phyloP scores from a whole-genome alignment of 2,329 filamentous ascomycete genomes.

The Ophiocordyceps camponoti-rufipedis region DNA sequence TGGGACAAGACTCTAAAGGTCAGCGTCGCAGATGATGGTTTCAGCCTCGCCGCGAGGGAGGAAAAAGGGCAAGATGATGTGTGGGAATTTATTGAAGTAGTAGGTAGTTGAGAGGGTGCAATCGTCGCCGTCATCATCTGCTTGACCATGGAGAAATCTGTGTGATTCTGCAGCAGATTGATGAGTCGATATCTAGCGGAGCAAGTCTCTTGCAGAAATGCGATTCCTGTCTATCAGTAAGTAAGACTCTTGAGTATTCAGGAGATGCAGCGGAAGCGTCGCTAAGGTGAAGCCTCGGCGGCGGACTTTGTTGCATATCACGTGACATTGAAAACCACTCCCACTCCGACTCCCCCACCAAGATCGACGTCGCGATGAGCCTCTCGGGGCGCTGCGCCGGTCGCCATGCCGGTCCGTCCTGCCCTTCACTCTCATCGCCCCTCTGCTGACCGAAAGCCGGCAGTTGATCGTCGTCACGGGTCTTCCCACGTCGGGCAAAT shows the following conservation, averaged over 20 bases:
- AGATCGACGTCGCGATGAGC: background rate
- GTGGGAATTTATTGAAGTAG: background rate
- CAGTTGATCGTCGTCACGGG: constrained; percentile 52
- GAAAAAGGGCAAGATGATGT: too few species aligned
- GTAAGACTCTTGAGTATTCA: too few species aligned
- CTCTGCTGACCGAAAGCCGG: background rate
- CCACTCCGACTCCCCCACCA: background rate
- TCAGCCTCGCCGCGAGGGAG: background rate
- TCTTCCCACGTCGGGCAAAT: constrained; percentile 51
- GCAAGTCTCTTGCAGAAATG: too few species aligned
- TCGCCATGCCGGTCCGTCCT: constrained; percentile 2
- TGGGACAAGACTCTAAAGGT: background rate
- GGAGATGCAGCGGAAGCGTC: too few species aligned
- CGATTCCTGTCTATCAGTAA: too few species aligned
- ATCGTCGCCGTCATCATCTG: too few species aligned
- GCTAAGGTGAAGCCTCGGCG: too few species aligned
- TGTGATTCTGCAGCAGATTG: too few species aligned
- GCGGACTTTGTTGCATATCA: too few species aligned
- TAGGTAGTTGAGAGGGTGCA: background rate
- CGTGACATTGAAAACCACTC: background rate
- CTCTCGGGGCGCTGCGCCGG: background rate
- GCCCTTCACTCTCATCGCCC: background rate
- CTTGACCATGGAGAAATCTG: too few species aligned
- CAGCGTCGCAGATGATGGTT: background rate
- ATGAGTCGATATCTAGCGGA: too few species aligned